phyloP scores from a whole-genome alignment of 306 rosid genomes.

The Citrullus amarus region DNA sequence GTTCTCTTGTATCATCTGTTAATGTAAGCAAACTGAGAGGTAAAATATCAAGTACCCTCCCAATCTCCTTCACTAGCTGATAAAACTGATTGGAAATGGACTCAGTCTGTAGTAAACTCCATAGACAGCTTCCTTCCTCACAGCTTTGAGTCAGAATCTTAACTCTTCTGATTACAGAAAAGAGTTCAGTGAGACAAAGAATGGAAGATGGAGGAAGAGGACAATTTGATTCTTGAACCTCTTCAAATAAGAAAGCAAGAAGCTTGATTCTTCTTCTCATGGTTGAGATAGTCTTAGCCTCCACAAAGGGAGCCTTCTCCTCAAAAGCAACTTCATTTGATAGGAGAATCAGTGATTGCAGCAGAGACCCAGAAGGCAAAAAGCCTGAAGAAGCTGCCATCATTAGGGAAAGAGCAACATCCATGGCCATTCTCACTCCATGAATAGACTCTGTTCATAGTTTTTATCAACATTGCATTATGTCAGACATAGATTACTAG shows the following conservation, averaged over 20 bases:
- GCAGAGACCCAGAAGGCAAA: conserved; percentile 57
- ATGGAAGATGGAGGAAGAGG: conserved; percentile 75
- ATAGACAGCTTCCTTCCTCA: conserved; percentile 59
- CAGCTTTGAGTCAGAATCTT: conserved; percentile 55
- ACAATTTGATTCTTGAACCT: conserved; percentile 48
- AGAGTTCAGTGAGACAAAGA: conserved; percentile 78
- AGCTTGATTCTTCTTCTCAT: conserved; percentile 79
- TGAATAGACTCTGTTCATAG: conserved; percentile 16
- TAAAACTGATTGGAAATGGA: conserved; percentile 47
- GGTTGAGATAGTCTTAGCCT: conserved; percentile 47
- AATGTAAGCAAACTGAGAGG: conserved; percentile 62
- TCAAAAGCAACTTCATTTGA: conserved; percentile 50
- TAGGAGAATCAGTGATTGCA: conserved; percentile 53
- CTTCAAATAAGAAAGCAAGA: conserved; percentile 75
- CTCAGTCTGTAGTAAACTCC: conserved; percentile 63
- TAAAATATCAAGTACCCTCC: conserved; percentile 72
- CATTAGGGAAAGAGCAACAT: conserved; percentile 30
- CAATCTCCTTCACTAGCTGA: conserved; percentile 69
- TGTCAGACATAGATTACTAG: not conserved
- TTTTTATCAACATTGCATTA: conserved; percentile 4
- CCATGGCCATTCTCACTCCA: conserved; percentile 29
- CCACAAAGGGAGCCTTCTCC: conserved; percentile 47
- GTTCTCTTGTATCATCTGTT: conserved; percentile 57
- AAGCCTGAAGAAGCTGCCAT: conserved; percentile 41
- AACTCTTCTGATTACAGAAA: conserved; percentile 59